Percentiles rank a stretch among this genome's conserved stretches.
Evolutionary conservation across 2,329 filamentous ascomycete genomes (phyloP).

Genomic region (Penicillium sp.): DNA sequence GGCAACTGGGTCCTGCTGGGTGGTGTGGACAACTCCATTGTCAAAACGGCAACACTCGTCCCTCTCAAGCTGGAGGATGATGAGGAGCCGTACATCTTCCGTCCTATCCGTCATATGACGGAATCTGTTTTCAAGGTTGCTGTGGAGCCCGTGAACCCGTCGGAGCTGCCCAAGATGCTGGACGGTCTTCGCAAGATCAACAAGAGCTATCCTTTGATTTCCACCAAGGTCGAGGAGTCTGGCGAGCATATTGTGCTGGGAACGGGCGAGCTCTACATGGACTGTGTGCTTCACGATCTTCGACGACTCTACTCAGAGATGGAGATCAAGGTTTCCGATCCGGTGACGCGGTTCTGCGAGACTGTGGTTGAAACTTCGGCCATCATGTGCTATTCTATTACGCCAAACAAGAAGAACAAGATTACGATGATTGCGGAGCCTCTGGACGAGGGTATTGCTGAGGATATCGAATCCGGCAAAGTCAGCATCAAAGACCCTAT

Average conservation of each 20-base stretch:
- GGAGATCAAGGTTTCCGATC: conserved; percentile 98
- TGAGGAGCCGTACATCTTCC: conserved; percentile 94
- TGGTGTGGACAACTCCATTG: conserved; percentile 95
- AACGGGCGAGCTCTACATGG: conserved; percentile 99
- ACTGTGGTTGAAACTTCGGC: conserved; percentile 96
- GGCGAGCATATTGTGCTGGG: conserved; percentile 94
- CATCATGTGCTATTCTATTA: conserved; percentile 96
- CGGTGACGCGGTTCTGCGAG: conserved; percentile 95
- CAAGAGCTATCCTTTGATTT: conserved; percentile 94
- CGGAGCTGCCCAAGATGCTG: conserved; percentile 97
- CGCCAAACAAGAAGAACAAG: conserved; percentile 99
- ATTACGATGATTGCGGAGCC: conserved; percentile 98
- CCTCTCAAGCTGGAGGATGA: conserved; percentile 77
- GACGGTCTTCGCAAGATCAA: conserved; percentile 95
- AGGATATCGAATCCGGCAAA: conserved; percentile 87
- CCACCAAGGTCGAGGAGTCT: conserved; percentile 96
- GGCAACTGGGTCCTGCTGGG: conserved; percentile 91
- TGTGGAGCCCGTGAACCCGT: conserved; percentile 96
- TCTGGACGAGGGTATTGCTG: conserved; percentile 88
- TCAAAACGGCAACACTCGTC: conserved; percentile 93
- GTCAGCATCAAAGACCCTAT: conserved; percentile 93
- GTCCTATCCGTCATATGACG: conserved; percentile 88
- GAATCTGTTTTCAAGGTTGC: conserved; percentile 98
- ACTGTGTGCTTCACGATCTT: conserved; percentile 94
- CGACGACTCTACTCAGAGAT: conserved; percentile 94